Evolutionary conservation across 176 grass and related monocot genomes (phyloP).

Genomic region (Triticum dicoccoides): DNA sequence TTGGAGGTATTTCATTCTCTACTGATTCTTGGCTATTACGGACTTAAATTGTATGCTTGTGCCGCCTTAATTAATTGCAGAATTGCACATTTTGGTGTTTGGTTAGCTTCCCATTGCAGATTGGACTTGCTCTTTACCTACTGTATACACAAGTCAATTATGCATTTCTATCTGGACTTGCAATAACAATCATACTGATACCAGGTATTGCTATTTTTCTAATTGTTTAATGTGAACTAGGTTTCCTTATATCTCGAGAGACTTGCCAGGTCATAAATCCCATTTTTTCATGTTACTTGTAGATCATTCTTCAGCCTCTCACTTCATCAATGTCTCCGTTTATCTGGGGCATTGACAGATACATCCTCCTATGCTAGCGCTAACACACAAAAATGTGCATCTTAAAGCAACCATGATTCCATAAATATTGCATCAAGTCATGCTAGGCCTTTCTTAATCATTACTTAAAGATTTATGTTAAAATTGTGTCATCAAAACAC

Average conservation of each 20-base stretch:
- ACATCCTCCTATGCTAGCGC: background rate
- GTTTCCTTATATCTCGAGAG: background rate
- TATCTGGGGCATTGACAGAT: background rate
- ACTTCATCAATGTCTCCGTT: background rate
- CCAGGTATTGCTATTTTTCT: conserved; percentile 61
- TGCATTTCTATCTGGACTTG: conserved; percentile 88
- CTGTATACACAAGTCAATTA: conserved; percentile 95
- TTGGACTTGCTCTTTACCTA: conserved; percentile 88
- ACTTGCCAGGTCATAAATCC: background rate
- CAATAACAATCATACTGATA: conserved; percentile 90
- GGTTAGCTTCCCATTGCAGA: conserved; percentile 81
- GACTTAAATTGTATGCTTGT: background rate
- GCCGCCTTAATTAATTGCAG: background rate
- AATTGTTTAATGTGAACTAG: background rate
- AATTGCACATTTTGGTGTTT: conserved; percentile 24
- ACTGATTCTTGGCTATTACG: background rate
- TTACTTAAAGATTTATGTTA: conserved; percentile 2
- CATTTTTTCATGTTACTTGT: background rate
- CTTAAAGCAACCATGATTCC: background rate
- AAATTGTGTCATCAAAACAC: background rate
- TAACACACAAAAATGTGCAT: background rate
- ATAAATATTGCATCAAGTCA: background rate
- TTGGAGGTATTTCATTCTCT: conserved; percentile 70
- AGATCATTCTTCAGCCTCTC: background rate
- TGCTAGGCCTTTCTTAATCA: background rate